phyloP scores from a whole-genome alignment of 1,284 basidiomycete species.

The Apiotrichum laibachii region DNA sequence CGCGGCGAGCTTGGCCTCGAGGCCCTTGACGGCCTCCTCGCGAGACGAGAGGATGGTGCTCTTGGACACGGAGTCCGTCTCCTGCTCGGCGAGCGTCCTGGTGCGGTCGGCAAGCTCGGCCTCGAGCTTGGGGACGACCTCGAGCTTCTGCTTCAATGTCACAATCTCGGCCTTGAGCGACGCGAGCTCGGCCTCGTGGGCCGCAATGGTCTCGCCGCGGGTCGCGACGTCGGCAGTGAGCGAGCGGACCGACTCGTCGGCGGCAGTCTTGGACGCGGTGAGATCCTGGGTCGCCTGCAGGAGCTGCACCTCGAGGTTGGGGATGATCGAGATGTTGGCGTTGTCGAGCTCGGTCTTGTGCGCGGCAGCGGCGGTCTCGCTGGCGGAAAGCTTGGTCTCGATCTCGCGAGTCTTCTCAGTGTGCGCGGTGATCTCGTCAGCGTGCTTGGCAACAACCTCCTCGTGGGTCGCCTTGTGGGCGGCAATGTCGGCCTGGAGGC shows the following conservation, averaged over 20 bases:
- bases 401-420: not conserved
- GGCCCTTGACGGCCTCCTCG: conserved; percentile 4
- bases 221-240: not conserved
- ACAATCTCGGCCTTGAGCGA: not conserved
- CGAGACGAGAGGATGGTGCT: not conserved
- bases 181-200: not conserved
- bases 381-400: not conserved
- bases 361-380: not conserved
- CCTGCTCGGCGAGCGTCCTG: not conserved
- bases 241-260: not conserved
- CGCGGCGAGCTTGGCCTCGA: conserved; percentile 5
- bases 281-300: conserved; percentile 1
- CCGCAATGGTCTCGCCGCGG: not conserved
- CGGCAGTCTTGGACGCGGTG: not conserved
- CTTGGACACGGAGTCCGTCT: not conserved
- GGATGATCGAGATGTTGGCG: conserved; percentile 3
- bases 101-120: not conserved
- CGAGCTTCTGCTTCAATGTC: conserved; percentile 1
- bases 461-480: conserved; percentile 1
- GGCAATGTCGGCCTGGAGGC: conserved; percentile 3
- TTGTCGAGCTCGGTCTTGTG: conserved; percentile 13
- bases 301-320: conserved; percentile 7
- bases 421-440: conserved; percentile 1
- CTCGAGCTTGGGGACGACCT: not conserved
- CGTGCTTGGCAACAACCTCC: not conserved